Conservation (phyloP, 2,329 filamentous ascomycete genomes). For the Ascocoryne sarcoides region DNA sequence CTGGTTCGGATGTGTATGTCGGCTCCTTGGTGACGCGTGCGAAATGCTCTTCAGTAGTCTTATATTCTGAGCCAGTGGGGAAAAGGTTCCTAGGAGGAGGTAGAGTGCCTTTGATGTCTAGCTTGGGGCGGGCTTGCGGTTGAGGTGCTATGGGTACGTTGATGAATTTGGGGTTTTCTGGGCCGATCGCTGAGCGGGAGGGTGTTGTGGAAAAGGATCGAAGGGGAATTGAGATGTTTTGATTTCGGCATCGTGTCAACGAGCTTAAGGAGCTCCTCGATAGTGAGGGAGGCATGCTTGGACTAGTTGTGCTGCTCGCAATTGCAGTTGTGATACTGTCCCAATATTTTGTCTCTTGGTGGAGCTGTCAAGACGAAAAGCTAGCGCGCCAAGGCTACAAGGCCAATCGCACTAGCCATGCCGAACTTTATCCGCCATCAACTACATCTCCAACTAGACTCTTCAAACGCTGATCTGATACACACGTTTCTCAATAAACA, state of each 20-base stretch:
- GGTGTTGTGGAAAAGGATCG: constrained; percentile 39
- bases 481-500: too few relatives aligned
- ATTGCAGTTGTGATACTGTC: too few relatives aligned
- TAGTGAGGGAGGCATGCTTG: constrained; percentile 23
- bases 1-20: constrained; percentile 14
- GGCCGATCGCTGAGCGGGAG: constrained; percentile 47
- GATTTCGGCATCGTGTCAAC: constrained; percentile 26
- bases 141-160: constrained; percentile 72
- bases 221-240: constrained; percentile 24
- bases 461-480: too few relatives aligned
- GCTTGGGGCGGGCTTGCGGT: constrained; percentile 33
- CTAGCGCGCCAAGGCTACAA: too few relatives aligned
- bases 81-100: constrained; percentile 81
- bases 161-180: constrained; percentile 84
- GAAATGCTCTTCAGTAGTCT: constrained; percentile 54
- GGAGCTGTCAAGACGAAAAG: too few relatives aligned
- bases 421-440: too few relatives aligned
- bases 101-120: constrained; percentile 63
- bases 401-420: too few relatives aligned
- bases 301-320: background rate
- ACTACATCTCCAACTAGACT: too few relatives aligned
- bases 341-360: too few relatives aligned
- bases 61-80: constrained; percentile 43
- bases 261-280: constrained; percentile 22
- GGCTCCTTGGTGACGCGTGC: constrained; percentile 49